Base-by-base conservation (phyloP, 148 eudicot genomes). In the Vaccinium corymbosum region DNA sequence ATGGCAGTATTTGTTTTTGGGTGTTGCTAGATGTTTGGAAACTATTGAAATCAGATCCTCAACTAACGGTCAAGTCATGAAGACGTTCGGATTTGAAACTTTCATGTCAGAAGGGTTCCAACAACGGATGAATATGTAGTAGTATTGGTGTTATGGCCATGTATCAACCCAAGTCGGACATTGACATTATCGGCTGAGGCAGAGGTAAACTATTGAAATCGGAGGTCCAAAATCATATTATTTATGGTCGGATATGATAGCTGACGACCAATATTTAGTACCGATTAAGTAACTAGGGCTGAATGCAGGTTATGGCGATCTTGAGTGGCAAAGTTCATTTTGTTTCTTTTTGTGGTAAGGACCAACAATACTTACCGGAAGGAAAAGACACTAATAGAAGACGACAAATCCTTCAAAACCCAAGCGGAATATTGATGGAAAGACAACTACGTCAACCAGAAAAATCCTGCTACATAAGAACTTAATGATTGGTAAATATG, bases 221-320 rank as follows among this genome's bases (percentile, higher is more conserved):
- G 6, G 35, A 4, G 32, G 15, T 66, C 32, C 14, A 66, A 66
- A 25, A 25, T 66, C 27, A 3, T 29, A 68, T 68, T 68, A 27
- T 27, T 7, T 68, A 66, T 66, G 14, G 72, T 14, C 29, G 15
- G 6, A 66, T 66, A 64, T 4, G 6, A 66, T 68, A 27, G 38
- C 73, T 27, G 17, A 12, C 73, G 27, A 27, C 17, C 35, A 68
- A 27, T 68, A 68, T 68, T 27, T 27, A 68, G 73, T 68, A 68
- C 73, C 6, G 16, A 16, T 68, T 68, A 27, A 27, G 38, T 68
- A 27, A 27, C 38, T 68, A 68, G 73, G 20, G 79, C 79, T 48
- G 53, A 73, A 19, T 35, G 77, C 22, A 73, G 77, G n/a, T 38
- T 42, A 42, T 76, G 79, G 79, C 49, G 57, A n/a, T 76, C 79